A percentile compares a stretch with the other conserved stretches of the same genome.
phyloP scores from a whole-genome alignment of 129 eudicot genomes.

The Centrapalus pauciflorus region DNA sequence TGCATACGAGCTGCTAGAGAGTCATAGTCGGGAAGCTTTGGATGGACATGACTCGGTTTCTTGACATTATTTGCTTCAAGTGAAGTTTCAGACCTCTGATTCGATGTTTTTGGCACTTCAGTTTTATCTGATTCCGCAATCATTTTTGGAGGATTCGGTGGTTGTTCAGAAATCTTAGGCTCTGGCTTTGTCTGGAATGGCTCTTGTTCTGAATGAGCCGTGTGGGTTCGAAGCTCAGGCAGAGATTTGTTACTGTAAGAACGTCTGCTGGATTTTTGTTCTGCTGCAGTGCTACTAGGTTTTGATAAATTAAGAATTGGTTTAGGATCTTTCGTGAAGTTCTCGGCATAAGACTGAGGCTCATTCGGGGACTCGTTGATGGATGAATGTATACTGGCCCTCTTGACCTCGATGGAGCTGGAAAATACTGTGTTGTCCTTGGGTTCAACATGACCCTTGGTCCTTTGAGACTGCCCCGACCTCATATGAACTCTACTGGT shows the following conservation, averaged over 20 bases:
- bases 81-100: conserved; percentile 16
- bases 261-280: conserved; percentile 11
- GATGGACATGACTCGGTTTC: conserved; percentile 85
- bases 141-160: conserved; percentile 19
- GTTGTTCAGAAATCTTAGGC: conserved; percentile 28
- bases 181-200: neutral
- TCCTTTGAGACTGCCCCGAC: conserved; percentile 59
- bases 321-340: neutral
- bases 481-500: conserved; percentile 26
- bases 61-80: conserved; percentile 29
- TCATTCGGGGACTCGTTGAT: neutral
- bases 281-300: conserved; percentile 24
- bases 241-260: conserved; percentile 18
- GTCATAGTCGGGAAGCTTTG: conserved; percentile 88
- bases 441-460: conserved; percentile 34
- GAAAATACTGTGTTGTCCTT: conserved; percentile 9
- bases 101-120: conserved; percentile 19
- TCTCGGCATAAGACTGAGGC: neutral
- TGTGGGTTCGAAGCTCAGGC: conserved; percentile 9
- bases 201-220: conserved; percentile 6
- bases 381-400: neutral
- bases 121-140: conserved; percentile 14
- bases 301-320: conserved; percentile 6
- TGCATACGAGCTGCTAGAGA: conserved; percentile 50
- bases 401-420: neutral